Evolutionary conservation across 1,284 basidiomycete genomes (phyloP), one percentile per base, ranked within the genome.

Genomic region (Cerioporus squamosus): DNA sequence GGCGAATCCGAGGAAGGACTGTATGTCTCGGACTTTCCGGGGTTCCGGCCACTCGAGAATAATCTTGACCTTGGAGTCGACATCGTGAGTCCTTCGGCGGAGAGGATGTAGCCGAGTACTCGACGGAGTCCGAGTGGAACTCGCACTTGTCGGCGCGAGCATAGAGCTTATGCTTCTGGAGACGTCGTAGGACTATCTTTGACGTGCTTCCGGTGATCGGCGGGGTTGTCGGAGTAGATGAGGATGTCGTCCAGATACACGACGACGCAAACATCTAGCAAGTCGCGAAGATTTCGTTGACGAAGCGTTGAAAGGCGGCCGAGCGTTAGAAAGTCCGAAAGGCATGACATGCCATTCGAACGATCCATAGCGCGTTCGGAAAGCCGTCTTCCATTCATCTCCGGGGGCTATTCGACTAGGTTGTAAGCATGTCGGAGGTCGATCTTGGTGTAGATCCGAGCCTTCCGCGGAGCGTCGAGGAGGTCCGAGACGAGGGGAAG

Each of bases 41-140:
- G 55, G 55, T 51, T 57, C 53, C 14, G 53, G 63, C 64, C 64
- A 66, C 22, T 61, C 53, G 4, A 53, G 15, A 22, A 66, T 55
- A 6, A 33, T 53, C 23, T 53, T 38, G 7, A 81, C 57, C 61
- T 81, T 81, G 6, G 57, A 60, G 0, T 66, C 48, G 77, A 68
- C 77, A 81, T 79, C 0, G 47, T 44, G 20, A 78, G 53, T 2
- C 77, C 74, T 1, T 70, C 48, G 0, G 55, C 14, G 1, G 53
- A 58, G 18, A 82, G 62, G 47, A 78, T 65, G 54, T 72, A 74
- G 7, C 81, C 78, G 0, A 83, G 66, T 77, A 83, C 29, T 78
- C 74, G 7, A 75, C 67, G 8, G 62, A 18, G 7, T 55, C 31
- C 3, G 51, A 33, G 55, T 70, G 59, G 59, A 78, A 80, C 33